Conservation (phyloP, 352 stramenopile species). For the Phytophthora tubulina region DNA sequence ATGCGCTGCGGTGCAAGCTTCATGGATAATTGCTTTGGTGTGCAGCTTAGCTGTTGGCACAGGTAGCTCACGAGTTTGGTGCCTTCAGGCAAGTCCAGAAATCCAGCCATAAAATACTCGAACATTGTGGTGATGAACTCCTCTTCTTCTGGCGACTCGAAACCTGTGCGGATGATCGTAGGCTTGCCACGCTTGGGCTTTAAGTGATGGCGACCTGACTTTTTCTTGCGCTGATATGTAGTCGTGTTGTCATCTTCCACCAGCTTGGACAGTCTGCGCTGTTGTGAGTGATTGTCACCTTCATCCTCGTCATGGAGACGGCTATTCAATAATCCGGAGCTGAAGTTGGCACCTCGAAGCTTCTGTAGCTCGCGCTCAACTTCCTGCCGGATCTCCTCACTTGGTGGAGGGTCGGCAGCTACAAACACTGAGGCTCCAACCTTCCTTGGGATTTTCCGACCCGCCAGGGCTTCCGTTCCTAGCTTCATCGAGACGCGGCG, state of each 20-base stretch:
- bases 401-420: conserved; percentile 46
- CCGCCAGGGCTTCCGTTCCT: conserved; percentile 67
- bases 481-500: conserved; percentile 80
- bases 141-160: conserved; percentile 73
- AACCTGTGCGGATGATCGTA: conserved; percentile 81
- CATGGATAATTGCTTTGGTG: conserved; percentile 69
- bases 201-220: conserved; percentile 1
- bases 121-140: conserved; percentile 64
- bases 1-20: conserved; percentile 69
- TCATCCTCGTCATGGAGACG: conserved; percentile 19
- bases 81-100: conserved; percentile 59
- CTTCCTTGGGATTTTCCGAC: conserved; percentile 70
- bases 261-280: conserved; percentile 28
- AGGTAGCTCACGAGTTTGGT: conserved; percentile 70
- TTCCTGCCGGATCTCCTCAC: conserved; percentile 39
- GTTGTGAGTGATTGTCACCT: conserved; percentile 1
- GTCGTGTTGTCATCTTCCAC: conserved; percentile 19
- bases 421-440: conserved; percentile 76
- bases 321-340: conserved; percentile 17
- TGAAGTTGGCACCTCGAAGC: conserved; percentile 55
- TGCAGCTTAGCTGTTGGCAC: conserved; percentile 64
- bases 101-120: conserved; percentile 72
- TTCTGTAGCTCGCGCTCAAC: conserved; percentile 46
- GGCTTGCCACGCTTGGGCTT: conserved; percentile 52
- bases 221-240: conserved; percentile 28